Evolutionary conservation across 2,329 filamentous ascomycete species (phyloP), one percentile per base, ranked within the genome.

Genomic region (Acrocalymma vagum): DNA sequence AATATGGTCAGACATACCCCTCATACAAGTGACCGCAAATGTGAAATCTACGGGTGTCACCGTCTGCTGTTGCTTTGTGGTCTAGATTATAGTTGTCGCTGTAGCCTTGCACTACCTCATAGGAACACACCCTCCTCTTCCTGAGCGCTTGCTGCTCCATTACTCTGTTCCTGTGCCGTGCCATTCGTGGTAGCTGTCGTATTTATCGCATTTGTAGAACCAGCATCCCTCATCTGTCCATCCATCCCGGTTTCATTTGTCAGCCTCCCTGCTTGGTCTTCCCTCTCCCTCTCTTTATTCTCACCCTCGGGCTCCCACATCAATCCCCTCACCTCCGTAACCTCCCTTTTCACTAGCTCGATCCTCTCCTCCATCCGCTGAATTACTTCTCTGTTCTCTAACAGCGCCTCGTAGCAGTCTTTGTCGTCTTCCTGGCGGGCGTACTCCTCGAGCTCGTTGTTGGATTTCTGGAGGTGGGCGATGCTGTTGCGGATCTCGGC

Each of bases 401-500:
- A 67, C 62, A 91, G 87, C 43, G 87, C 88, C 42, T 90, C 86
- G 53, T 82, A 72, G 73, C 88, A 92, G 65, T 88, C 87, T 48
- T 77, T 76, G 62, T 92, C 88, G 11, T 84, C 78, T 16, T 75
- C 71, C 4, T 57, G 44, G 3, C 59, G 47, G 8, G 58, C 57
- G 56, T 82, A 90, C 22, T 86, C 86, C 39, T 79, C 76, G 43
- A 91, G 83, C 66, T 91, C 83, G 50, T 80, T 79, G 72, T 91
- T 92, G 50, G 84, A 88, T 67, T 84, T 84, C 59, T 85, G 80
- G 17, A 92, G 83, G 69, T 92, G 87, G 16, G 80, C 78, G 62
- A 91, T 85, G 56, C 78, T 83, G 78, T 90, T 91, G 65, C 82
- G 83, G 48, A 92, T 78, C 68, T 92, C 88, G 62, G 87, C 81